A percentile compares a stretch with the other conserved stretches of the same genome.
phyloP scores from a whole-genome alignment of 192 early-diverging fungal genomes.

The Backusella tuberculispora region DNA sequence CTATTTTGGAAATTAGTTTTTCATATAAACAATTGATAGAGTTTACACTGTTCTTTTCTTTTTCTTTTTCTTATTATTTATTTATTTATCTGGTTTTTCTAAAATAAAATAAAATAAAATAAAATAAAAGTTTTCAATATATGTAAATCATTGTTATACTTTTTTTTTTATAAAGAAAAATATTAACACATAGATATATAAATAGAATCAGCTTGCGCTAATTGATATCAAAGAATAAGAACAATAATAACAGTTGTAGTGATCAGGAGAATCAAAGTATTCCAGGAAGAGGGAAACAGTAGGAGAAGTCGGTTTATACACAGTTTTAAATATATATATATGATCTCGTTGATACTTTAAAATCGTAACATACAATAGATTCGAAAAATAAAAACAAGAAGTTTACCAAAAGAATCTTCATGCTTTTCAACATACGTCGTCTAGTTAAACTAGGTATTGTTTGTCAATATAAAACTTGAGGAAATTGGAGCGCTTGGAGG shows the following conservation, averaged over 20 bases:
- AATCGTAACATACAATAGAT: not conserved
- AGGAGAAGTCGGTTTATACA: not conserved
- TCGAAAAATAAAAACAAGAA: not conserved
- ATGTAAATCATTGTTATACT: not conserved
- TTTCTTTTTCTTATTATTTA: not conserved
- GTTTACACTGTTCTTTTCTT: not conserved
- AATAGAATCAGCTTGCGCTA: not conserved
- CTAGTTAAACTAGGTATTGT: not conserved
- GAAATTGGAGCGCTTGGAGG: not conserved
- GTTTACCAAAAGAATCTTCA: not conserved
- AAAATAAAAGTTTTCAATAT: not conserved
- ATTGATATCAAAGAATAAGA: not conserved
- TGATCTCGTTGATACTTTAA: not conserved
- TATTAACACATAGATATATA: not conserved
- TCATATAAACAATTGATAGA: no score
- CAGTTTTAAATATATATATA: not conserved
- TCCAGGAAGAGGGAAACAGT: not conserved
- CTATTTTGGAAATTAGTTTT: no score
- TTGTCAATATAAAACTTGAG: not conserved
- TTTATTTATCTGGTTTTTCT: not conserved
- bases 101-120: not conserved
- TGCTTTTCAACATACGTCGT: not conserved
- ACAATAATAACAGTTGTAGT: not conserved
- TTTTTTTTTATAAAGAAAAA: not conserved
- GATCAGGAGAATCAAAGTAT: not conserved